Percentiles rank a stretch among this genome's conserved stretches.
Evolutionary conservation across 257 asterid species (phyloP).

Genomic region (Ocimum tenuiflorum): DNA sequence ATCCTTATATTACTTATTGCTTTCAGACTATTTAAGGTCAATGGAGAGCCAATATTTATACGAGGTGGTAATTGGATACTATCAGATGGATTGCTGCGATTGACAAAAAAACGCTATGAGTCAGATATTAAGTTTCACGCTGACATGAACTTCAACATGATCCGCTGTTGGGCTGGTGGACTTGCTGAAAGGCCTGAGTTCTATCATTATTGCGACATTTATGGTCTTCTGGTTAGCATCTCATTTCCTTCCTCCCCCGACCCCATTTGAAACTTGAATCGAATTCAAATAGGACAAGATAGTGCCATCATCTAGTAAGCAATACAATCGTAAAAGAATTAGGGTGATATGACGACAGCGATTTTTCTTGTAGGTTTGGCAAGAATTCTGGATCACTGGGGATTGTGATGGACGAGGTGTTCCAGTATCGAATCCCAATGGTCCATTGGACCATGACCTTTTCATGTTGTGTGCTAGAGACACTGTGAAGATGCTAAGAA

Average conservation of each 20-base stretch:
- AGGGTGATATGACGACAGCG: background rate
- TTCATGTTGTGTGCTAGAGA: conserved; percentile 89
- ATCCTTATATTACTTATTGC: background rate
- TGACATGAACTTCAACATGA: conserved; percentile 97
- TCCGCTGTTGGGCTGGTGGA: conserved; percentile 99
- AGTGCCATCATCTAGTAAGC: background rate
- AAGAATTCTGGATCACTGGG: conserved; percentile 99
- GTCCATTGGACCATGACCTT: conserved; percentile 91
- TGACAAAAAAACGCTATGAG: conserved; percentile 68
- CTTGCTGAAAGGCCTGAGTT: conserved; percentile 96
- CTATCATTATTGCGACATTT: conserved; percentile 80
- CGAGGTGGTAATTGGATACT: conserved; percentile 99
- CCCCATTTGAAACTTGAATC: background rate
- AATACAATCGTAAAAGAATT: background rate
- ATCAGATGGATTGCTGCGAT: conserved; percentile 90
- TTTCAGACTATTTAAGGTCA: conserved; percentile 81
- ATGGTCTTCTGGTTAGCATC: conserved; percentile 73
- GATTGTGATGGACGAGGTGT: conserved; percentile 86
- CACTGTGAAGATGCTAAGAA: conserved; percentile 80
- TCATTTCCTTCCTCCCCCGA: background rate
- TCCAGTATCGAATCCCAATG: conserved; percentile 83
- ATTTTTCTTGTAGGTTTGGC: conserved; percentile 74
- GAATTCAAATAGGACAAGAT: background rate
- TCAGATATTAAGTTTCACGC: conserved; percentile 93
- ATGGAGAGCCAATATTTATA: conserved; percentile 80